Percentiles rank a stretch among this genome's conserved stretches.
Conservation (phyloP, 768 basidiomycete genomes). For the Termitomyces sp. region DNA sequence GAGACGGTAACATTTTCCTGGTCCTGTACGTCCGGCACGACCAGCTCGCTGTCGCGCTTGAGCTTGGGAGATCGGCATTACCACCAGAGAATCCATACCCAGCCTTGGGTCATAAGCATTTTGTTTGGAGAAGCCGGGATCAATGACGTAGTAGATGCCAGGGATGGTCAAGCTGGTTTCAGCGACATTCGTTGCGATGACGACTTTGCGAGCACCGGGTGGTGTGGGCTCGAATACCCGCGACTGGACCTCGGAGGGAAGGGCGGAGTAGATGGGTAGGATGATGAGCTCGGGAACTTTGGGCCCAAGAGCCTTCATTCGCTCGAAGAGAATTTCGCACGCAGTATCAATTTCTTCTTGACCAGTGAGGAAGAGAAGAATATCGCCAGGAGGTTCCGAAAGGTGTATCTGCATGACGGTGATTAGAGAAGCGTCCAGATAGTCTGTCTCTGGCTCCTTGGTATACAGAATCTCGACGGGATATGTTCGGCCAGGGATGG, state of each 20-base stretch:
- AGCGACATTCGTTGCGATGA: conserved; percentile 99
- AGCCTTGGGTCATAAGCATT: conserved; percentile 96
- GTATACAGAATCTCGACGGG: conserved; percentile 98
- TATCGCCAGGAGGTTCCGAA: conserved; percentile 94
- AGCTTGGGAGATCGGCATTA: conserved; percentile 98
- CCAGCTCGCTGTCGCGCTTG: conserved; percentile 95
- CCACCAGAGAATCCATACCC: conserved; percentile 98
- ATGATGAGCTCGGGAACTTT: conserved; percentile 97
- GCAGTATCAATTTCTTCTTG: conserved; percentile 98
- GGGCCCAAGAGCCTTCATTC: conserved; percentile 98
- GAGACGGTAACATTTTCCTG: conserved; percentile 96
- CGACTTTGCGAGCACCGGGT: conserved; percentile 96
- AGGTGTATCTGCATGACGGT: conserved; percentile 99
- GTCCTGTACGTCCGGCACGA: conserved; percentile 95
- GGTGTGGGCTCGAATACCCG: conserved; percentile 97
- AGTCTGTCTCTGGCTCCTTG: conserved; percentile 96
- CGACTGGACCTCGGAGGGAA: conserved; percentile 97
- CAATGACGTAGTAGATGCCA: conserved; percentile 98
- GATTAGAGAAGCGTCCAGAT: conserved; percentile 95
- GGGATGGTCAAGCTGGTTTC: conserved; percentile 98
- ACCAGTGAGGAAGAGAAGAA: conserved; percentile 95
- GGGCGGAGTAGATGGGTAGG: conserved; percentile 95
- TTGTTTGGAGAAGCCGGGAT: conserved; percentile 98
- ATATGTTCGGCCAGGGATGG: conserved; percentile 99
- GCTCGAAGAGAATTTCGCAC: conserved; percentile 95